Percentiles rank a stretch among this genome's conserved stretches.
Evolutionary conservation across 495 filamentous ascomycete species (phyloP).

Genomic region (Penicillium steckii): DNA sequence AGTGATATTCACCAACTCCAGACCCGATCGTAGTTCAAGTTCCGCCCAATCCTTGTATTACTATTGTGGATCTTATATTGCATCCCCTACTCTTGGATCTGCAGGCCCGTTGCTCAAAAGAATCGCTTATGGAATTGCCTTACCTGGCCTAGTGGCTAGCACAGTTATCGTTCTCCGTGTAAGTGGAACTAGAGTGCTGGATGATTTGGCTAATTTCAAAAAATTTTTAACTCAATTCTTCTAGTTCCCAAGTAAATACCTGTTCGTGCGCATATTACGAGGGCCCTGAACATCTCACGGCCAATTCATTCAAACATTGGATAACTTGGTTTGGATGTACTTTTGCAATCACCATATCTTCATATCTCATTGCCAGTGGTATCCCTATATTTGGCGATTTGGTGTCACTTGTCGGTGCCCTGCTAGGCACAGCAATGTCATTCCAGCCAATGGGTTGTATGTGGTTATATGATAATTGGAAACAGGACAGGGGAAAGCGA

Average conservation of each 20-base stretch:
- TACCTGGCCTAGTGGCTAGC: neutral
- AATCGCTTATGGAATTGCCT: neutral
- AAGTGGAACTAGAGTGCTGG: neutral
- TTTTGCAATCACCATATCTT: conserved; percentile 12
- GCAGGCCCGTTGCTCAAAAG: neutral
- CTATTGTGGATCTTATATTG: too few species aligned
- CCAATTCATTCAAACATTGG: conserved; percentile 33
- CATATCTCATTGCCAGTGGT: conserved; percentile 32
- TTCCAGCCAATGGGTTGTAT: conserved; percentile 31
- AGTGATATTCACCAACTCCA: conserved; percentile 18
- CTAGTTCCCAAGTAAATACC: conserved; percentile 27
- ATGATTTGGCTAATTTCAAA: too few species aligned
- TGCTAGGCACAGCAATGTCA: conserved; percentile 40
- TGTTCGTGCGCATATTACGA: conserved; percentile 36
- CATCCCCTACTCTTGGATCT: too few species aligned
- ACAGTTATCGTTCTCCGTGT: neutral
- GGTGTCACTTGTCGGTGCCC: conserved; percentile 52
- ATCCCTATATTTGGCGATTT: conserved; percentile 44
- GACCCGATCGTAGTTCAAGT: conserved; percentile 10
- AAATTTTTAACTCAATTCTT: neutral
- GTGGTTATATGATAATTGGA: conserved; percentile 40
- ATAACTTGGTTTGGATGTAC: conserved; percentile 33
- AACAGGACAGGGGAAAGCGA: neutral
- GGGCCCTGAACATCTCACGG: conserved; percentile 31
- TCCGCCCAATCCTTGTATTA: conserved; percentile 24